Conservation (phyloP, 345 rosid genomes). For the Carallia brachiata region DNA sequence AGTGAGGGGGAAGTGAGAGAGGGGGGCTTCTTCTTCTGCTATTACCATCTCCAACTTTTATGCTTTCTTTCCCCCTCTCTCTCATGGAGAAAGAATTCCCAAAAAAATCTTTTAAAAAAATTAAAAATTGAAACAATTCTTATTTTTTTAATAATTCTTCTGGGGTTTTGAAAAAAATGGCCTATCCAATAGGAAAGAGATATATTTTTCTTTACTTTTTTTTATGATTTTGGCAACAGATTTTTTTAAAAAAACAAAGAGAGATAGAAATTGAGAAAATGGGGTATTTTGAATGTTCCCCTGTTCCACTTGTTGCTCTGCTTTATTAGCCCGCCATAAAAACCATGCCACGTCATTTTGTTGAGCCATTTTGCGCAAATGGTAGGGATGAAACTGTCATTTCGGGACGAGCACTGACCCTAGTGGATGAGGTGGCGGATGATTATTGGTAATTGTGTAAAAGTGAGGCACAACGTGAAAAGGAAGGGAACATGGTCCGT, state of each 20-base stretch:
- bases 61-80: constrained; percentile 27
- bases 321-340: constrained; percentile 7
- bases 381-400: constrained; percentile 17
- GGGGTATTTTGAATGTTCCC: constrained; percentile 17
- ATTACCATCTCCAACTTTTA: constrained; percentile 41
- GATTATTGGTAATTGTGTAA: constrained; percentile 13
- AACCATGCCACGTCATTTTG: constrained; percentile 22
- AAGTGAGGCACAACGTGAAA: neutral
- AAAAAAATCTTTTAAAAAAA: neutral
- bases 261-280: constrained; percentile 7
- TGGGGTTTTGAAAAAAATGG: constrained; percentile 35
- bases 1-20: constrained; percentile 9
- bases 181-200: constrained; percentile 40
- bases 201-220: neutral
- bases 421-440: constrained; percentile 22
- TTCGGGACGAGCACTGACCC: rapidly evolving
- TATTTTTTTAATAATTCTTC: neutral
- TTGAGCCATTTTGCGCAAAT: neutral
- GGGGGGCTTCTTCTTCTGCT: constrained; percentile 22
- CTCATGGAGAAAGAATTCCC: constrained; percentile 24
- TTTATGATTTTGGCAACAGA: neutral
- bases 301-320: neutral
- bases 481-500: constrained; percentile 6
- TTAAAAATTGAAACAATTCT: neutral
- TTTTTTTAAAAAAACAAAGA: constrained; percentile 8